These are phyloP conservation scores for Clonostachys chloroleuca DNA, from an alignment of 2,329 filamentous ascomycete species.

Conservation along the genomic window DNA sequence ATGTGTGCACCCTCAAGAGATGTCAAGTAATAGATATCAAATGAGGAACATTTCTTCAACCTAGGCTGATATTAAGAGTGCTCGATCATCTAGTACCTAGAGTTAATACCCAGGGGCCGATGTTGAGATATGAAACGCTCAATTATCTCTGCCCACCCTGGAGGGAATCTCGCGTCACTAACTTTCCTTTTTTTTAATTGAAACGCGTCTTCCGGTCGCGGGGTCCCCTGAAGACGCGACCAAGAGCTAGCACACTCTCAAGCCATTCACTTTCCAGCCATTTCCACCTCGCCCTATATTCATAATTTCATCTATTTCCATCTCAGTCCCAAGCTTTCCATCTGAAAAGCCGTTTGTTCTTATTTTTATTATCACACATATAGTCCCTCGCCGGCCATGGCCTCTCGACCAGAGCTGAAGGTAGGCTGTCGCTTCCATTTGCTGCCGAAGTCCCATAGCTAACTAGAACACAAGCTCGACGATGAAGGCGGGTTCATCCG, in stretches of 20 bases:
- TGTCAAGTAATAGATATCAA: no score
- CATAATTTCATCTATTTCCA: background rate
- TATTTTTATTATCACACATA: background rate
- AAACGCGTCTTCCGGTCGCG: background rate
- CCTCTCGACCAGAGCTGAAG: slow-evolving; percentile 69
- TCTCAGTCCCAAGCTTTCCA: background rate
- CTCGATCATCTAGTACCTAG: no score
- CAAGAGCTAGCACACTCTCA: background rate
- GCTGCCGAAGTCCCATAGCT: slow-evolving; percentile 2
- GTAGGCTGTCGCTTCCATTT: slow-evolving; percentile 25
- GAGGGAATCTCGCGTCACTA: no score
- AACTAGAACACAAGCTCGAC: slow-evolving; percentile 61
- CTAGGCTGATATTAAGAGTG: no score
- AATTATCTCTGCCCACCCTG: no score
- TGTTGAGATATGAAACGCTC: no score
- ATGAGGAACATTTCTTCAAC: no score
- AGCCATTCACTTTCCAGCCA: background rate
- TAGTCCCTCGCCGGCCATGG: slow-evolving; percentile 42
- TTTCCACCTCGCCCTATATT: background rate
- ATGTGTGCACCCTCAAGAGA: no score
- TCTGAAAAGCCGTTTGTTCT: background rate
- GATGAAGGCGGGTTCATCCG: slow-evolving; percentile 97
- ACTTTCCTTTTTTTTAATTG: background rate
- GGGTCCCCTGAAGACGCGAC: no score
- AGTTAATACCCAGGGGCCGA: no score